Evolutionary conservation across 768 basidiomycete species (phyloP), one percentile per base, ranked within the genome.

Genomic region (Agrocybe pediades): DNA sequence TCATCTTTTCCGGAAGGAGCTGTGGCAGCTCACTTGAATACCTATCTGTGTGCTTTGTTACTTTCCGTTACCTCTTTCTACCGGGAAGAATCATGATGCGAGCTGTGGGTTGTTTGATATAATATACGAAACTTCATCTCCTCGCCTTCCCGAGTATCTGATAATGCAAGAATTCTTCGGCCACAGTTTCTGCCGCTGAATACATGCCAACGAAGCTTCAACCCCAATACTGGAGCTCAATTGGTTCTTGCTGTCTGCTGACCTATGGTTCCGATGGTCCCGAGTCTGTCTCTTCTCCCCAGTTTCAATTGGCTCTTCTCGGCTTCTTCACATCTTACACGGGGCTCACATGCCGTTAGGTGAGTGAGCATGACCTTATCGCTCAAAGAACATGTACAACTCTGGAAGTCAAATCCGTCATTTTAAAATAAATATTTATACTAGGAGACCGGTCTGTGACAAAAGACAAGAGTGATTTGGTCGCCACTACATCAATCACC

Each of bases 1-100:
- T n/a, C n/a, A n/a, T 25, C 43, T 30, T 21, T 36, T 45, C 42
- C 29, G 39, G 42, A 52, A 45, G 51, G 51, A 33, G 19, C 42
- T 52, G 51, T 52, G 51, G 51, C 51, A 50, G 40, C 40, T n/a
- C n/a, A n/a, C n/a, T n/a, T n/a, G n/a, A n/a, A 23, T 8, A 52
- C 20, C 19, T 24, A 49, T 20, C 43, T 26, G 19, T 50, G 33
- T 55, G 29, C 17, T 36, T 17, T 23, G 16, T 39, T 49, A 7
- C 19, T 25, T 2, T 30, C 25, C 16, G 45, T 40, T 51, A 46
- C 54, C 39, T 46, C 27, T 26, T 46, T 19, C 45, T 44, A 3
- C 47, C 49, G 27, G 43, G 26, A 3, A 52, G 19, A 51, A 44
- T 36, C 21, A 36, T 23, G 9, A 36, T n/a, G 17, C 16, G 42